Evolutionary conservation across 768 basidiomycete genomes (phyloP).

Genomic region (Infundibulicybe gibba): DNA sequence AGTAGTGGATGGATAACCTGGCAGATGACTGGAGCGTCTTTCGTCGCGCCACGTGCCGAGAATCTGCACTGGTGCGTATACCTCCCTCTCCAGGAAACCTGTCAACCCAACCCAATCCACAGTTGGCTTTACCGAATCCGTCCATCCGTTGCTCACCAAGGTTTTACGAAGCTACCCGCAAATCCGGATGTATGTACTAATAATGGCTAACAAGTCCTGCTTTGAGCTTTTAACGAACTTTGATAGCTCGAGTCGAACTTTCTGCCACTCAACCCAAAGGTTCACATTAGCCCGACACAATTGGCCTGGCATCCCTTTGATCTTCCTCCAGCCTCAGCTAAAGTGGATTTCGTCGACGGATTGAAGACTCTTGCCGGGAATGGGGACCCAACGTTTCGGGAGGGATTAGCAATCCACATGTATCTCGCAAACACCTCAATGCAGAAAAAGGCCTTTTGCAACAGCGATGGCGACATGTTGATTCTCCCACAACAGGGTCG

Average conservation of each 20-base stretch:
- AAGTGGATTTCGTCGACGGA: constrained; percentile 54
- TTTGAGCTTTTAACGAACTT: background rate
- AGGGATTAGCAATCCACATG: constrained; percentile 63
- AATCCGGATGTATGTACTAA: constrained; percentile 58
- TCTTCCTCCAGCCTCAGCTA: constrained; percentile 35
- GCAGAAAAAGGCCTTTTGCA: constrained; percentile 57
- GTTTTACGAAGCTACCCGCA: constrained; percentile 49
- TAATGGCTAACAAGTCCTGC: background rate
- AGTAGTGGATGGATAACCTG: background rate
- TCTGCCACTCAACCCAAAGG: constrained; percentile 54
- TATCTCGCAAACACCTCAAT: constrained; percentile 59
- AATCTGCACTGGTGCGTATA: constrained; percentile 46
- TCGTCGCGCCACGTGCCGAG: constrained; percentile 53
- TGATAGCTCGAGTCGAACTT: constrained; percentile 60
- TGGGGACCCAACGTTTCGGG: constrained; percentile 58
- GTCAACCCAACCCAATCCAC: background rate
- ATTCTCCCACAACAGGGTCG: constrained; percentile 64
- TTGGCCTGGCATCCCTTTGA: constrained; percentile 65
- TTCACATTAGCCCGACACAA: constrained; percentile 59
- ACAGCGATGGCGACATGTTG: constrained; percentile 65
- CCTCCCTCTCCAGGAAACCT: background rate
- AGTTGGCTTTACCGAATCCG: constrained; percentile 69
- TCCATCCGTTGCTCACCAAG: constrained; percentile 64
- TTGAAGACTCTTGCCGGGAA: constrained; percentile 62
- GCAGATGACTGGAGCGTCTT: constrained; percentile 59